phyloP scores from a whole-genome alignment of 176 grass and related monocot species.

The Aegilops longissima region DNA sequence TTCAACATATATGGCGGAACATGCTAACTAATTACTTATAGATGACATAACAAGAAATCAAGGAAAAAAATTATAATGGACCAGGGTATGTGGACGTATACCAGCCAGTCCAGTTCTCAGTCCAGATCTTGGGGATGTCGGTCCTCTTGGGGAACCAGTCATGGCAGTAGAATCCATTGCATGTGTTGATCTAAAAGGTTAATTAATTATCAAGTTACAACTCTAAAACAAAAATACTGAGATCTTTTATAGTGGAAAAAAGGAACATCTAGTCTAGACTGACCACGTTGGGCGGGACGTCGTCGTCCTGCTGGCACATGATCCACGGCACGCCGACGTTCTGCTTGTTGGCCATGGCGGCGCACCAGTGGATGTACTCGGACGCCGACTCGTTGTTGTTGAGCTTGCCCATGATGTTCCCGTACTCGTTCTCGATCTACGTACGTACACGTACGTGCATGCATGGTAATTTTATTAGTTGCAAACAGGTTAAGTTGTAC shows the following conservation, averaged over 20 bases:
- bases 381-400: slow-evolving; percentile 40
- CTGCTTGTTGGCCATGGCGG: slow-evolving; percentile 62
- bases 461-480: neutral
- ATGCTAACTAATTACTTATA: too few relatives aligned
- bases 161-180: slow-evolving; percentile 83
- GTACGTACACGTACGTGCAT: slow-evolving; percentile 8
- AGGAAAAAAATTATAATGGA: too few relatives aligned
- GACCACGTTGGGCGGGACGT: slow-evolving; percentile 61
- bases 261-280: neutral
- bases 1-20: too few relatives aligned
- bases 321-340: slow-evolving; percentile 73
- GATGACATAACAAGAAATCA: too few relatives aligned
- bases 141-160: slow-evolving; percentile 60
- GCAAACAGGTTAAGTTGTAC: too few relatives aligned
- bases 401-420: slow-evolving; percentile 40
- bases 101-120: slow-evolving; percentile 94
- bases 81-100: neutral
- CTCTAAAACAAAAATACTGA: too few relatives aligned
- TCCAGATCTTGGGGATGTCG: slow-evolving; percentile 84
- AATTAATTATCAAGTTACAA: too few relatives aligned
- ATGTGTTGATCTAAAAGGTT: slow-evolving; percentile 56
- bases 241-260: too few relatives aligned
- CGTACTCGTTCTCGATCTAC: slow-evolving; percentile 92
- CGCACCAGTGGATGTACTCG: slow-evolving; percentile 77
- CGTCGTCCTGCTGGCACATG: slow-evolving; percentile 77